A percentile compares a stretch with the other conserved stretches of the same genome.
Evolutionary conservation across 805 yeast genomes (phyloP).

Genomic region (Candida glaebosa): DNA sequence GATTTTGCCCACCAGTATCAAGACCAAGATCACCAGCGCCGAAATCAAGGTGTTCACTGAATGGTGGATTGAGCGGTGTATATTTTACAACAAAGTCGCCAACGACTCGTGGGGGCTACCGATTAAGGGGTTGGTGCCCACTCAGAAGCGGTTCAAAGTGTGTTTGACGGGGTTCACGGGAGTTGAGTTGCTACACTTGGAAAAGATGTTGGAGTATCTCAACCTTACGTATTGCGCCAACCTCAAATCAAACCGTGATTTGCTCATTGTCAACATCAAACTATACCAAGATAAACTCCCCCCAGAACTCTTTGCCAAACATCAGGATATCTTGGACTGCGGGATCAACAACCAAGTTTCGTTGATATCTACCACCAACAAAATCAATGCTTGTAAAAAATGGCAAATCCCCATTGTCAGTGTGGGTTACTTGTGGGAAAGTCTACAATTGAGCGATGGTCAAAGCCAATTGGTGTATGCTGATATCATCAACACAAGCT

Average conservation of each 20-base stretch:
- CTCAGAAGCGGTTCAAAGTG: constrained; percentile 28
- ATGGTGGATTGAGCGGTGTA: constrained; percentile 75
- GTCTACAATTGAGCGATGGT: constrained; percentile 37
- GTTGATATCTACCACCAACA: constrained; percentile 45
- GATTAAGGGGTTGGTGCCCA: constrained; percentile 28
- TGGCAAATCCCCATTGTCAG: constrained; percentile 61
- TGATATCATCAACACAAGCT: too few species aligned
- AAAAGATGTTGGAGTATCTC: constrained; percentile 54
- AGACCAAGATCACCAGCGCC: constrained; percentile 16
- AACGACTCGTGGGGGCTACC: constrained; percentile 67
- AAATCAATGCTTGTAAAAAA: constrained; percentile 54
- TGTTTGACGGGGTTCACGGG: constrained; percentile 76
- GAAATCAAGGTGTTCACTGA: constrained; percentile 54
- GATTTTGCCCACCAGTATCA: constrained; percentile 22
- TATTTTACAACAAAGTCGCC: constrained; percentile 49
- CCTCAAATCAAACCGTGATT: constrained; percentile 49
- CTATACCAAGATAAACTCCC: constrained; percentile 42
- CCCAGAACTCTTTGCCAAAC: constrained; percentile 37
- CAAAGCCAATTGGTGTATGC: constrained; percentile 54
- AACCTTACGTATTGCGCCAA: constrained; percentile 50
- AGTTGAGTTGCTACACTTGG: constrained; percentile 67
- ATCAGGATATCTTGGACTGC: constrained; percentile 30
- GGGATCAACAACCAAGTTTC: constrained; percentile 31
- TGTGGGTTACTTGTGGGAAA: constrained; percentile 52
- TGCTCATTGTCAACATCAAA: constrained; percentile 53